Base-by-base conservation (phyloP, 2,329 filamentous ascomycete genomes). In the Curvularia sp. region DNA sequence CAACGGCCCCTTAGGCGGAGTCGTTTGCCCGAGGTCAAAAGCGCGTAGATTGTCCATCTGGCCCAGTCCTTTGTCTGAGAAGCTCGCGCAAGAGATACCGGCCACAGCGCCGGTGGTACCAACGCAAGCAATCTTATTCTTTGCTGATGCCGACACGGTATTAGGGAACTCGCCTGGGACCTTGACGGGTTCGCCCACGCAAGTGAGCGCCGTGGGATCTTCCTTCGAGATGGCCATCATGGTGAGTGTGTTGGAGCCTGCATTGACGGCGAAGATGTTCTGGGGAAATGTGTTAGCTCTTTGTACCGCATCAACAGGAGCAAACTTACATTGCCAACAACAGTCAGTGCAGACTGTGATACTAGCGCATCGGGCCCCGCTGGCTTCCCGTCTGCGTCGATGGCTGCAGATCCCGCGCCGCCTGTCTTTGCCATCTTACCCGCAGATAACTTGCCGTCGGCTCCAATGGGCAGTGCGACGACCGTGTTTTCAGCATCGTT, bases 1-100 rank as follows among this genome's bases (percentile, higher is more conserved):
- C 2, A 77, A 73, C 0, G 86, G 86, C 0, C 86, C 87, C 0
- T 77, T 71, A 0, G 87, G 86, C 0, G 87, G 87, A 0, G 83
- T 87, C 0, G 80, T 81, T 67, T 89, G 87, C 1, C 75, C 72
- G 1, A 89, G 66, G 12, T 82, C 77, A 57, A 87, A 82, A 2
- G 64, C 49, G 6, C 75, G 67, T 10, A 79, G 61, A 8, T 43
- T 51, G 49, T 78, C 74, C 70, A 79, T 75, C n/a, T 61, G 23
- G 4, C 67, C 66, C 13, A 79, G 59, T 13, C 77, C 77, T 27
- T 60, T 47, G 8, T 55, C 23, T 5, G 66, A 66, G 64, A 77
- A 78, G 13, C 48, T 55, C 5, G 74, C 68, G 56, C 78, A 80
- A 2, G 77, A 76, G 6, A 79, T 69, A 5, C 78, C 78, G 9